Evolutionary conservation across 352 stramenopile genomes (phyloP), one percentile per base, ranked within the genome.

Genomic region (Ophiocytium majus): DNA sequence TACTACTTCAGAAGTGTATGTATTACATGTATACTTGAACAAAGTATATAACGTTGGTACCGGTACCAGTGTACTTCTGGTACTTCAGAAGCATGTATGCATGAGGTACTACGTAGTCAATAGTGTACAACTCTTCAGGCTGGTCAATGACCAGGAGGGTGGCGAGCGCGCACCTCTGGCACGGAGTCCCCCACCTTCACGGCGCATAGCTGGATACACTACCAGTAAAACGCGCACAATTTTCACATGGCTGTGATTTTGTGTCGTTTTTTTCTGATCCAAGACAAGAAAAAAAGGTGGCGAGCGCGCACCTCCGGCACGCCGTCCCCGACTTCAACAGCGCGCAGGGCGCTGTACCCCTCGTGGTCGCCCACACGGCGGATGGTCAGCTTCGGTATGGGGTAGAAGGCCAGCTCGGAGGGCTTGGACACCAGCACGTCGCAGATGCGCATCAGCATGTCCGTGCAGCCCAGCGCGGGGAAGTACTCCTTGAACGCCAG

Each of bases 401-500:
- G 89, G 82, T 95, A 95, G 87, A 95, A 95, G 32, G 92, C 92
- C 64, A 95, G 83, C 88, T 94, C 91, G 79, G 86, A 92, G 14
- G 92, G 92, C 89, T 94, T 94, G 88, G 89, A 93, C 10, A 89
- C 90, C 50, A 95, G 86, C 23, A 95, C 89, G 91, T 95, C 91
- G 1, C 90, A 85, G 64, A 93, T 89, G 74, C 91, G 92, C 63
- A 87, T 50, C 79, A 95, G 88, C 43, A 95, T 91, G 86, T 95
- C 92, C 49, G 92, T 95, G 19, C 91, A 92, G 32, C 91, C 92
- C 19, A 95, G 91, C 33, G 92, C 92, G 32, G 92, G 91, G 82
- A 95, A 94, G 82, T 95, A 95, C 82, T 94, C 92, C 0, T 93
- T 88, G 85, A 93, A 95, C 0, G 90, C 86, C 88, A 95, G 93